Conservation (phyloP, 306 rosid genomes). For the Cucumis hystrix region DNA sequence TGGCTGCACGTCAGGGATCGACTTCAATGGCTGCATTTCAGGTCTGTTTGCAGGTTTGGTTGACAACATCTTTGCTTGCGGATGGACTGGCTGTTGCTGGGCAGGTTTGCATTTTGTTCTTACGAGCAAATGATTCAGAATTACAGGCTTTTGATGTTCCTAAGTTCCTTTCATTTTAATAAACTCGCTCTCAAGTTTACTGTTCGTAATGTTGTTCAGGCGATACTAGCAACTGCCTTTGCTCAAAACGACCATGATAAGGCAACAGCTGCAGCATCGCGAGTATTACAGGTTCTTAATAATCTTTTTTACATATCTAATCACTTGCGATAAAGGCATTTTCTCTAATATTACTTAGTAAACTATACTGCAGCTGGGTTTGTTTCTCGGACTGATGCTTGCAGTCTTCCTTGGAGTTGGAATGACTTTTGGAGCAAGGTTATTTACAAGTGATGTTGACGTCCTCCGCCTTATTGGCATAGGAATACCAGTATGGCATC, state of each 20-base stretch:
- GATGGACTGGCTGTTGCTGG: conserved; percentile 98
- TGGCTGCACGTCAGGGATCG: conserved; percentile 82
- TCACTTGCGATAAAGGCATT: neutral
- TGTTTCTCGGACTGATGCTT: conserved; percentile 61
- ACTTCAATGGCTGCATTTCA: conserved; percentile 97
- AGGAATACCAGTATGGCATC: conserved; percentile 59
- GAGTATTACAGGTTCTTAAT: conserved; percentile 59
- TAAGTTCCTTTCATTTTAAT: neutral
- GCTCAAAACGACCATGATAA: conserved; percentile 66
- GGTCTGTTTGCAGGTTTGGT: conserved; percentile 90
- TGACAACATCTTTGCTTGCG: conserved; percentile 85
- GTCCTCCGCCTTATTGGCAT: conserved; percentile 59
- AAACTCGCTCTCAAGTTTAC: neutral
- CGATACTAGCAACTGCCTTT: conserved; percentile 87
- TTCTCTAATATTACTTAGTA: neutral
- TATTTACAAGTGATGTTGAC: conserved; percentile 53
- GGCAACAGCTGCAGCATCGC: conserved; percentile 58
- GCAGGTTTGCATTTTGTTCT: conserved; percentile 41
- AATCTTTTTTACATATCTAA: neutral
- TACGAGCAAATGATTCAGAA: neutral
- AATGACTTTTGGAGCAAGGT: conserved; percentile 56
- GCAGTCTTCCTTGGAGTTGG: conserved; percentile 65
- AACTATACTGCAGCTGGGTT: conserved; percentile 51
- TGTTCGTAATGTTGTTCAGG: conserved; percentile 26
- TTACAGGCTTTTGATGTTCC: neutral